A percentile compares a stretch with the other conserved stretches of the same genome.
Conservation (phyloP, 305 asterid genomes). For the Solanum hybrid region DNA sequence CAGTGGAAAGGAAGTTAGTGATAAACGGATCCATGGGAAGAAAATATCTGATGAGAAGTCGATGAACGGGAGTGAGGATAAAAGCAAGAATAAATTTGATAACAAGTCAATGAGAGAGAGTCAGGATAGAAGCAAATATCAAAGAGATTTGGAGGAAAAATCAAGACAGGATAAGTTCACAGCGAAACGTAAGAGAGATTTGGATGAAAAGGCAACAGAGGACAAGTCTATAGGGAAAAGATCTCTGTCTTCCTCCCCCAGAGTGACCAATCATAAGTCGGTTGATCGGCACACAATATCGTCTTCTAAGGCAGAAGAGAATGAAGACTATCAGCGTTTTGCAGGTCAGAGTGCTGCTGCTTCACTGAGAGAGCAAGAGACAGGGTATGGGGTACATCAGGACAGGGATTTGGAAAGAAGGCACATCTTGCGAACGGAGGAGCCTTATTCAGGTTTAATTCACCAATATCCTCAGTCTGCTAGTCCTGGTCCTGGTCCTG, state of each 20-base stretch:
- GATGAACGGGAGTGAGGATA: background rate
- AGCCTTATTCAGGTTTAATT: slow-evolving; percentile 10
- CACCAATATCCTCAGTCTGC: slow-evolving; percentile 11
- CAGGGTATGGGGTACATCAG: slow-evolving; percentile 8
- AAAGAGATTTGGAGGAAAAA: background rate
- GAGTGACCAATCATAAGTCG: background rate
- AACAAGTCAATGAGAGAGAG: background rate
- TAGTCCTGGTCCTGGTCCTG: background rate
- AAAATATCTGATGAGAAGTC: background rate
- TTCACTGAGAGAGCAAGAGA: slow-evolving; percentile 17
- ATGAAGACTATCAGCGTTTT: slow-evolving; percentile 18
- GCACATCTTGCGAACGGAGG: slow-evolving; percentile 9
- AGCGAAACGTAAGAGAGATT: slow-evolving; percentile 13
- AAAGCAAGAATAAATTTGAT: background rate
- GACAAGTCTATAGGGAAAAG: slow-evolving; percentile 11
- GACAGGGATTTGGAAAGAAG: slow-evolving; percentile 17
- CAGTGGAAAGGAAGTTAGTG: background rate
- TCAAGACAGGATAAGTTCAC: background rate
- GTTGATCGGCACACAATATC: background rate
- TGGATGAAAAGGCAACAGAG: slow-evolving; percentile 5
- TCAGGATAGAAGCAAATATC: background rate
- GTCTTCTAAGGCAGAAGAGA: background rate
- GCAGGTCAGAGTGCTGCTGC: slow-evolving; percentile 13
- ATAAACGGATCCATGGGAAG: background rate
- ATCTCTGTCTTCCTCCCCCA: background rate